These are phyloP conservation scores for Colletotrichum euphorbiae DNA, from an alignment of 2,329 filamentous ascomycete genomes.

Conservation along the genomic window DNA sequence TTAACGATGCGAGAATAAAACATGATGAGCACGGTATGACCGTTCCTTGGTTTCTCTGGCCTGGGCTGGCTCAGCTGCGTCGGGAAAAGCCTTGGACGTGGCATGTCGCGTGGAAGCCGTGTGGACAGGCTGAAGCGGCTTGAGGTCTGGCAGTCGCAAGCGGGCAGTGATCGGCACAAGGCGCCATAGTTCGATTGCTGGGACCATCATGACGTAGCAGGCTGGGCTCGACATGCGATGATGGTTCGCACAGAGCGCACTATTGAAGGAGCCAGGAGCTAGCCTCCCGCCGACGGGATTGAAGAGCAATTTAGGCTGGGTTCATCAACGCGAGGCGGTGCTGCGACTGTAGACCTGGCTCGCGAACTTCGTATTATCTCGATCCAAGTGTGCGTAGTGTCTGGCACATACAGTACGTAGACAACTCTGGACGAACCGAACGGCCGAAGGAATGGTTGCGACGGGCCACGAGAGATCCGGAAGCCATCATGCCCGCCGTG, in stretches of 20 bases:
- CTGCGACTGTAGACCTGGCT: slow-evolving; percentile 5
- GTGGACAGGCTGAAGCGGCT: slow-evolving; percentile 31
- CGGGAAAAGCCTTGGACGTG: slow-evolving; percentile 11
- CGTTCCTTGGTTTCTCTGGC: background rate
- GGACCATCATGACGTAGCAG: slow-evolving; percentile 34
- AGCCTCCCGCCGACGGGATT: slow-evolving; percentile 21
- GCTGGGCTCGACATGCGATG: slow-evolving; percentile 27
- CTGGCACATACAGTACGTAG: slow-evolving; percentile 16
- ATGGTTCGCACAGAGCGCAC: slow-evolving; percentile 10
- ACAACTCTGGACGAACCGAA: slow-evolving; percentile 5
- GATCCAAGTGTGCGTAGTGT: slow-evolving; percentile 19
- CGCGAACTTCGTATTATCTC: slow-evolving; percentile 17
- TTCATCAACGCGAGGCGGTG: slow-evolving; percentile 20
- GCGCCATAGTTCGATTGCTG: slow-evolving; percentile 36
- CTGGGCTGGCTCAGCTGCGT: slow-evolving; percentile 20
- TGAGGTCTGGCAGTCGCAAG: slow-evolving; percentile 14
- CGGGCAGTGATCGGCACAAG: slow-evolving; percentile 27
- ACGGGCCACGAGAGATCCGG: slow-evolving; percentile 9
- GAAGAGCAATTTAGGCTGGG: slow-evolving; percentile 18
- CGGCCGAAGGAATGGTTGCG: slow-evolving; percentile 21
- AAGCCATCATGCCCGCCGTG: background rate
- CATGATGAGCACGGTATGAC: slow-evolving; percentile 6
- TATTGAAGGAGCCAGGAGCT: slow-evolving; percentile 25
- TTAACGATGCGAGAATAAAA: slow-evolving; percentile 18
- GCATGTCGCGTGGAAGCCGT: slow-evolving; percentile 38